Percentiles rank a stretch among this genome's conserved stretches.
Evolutionary conservation across 768 basidiomycete genomes (phyloP).

Genomic region (Termitomyces sp.): DNA sequence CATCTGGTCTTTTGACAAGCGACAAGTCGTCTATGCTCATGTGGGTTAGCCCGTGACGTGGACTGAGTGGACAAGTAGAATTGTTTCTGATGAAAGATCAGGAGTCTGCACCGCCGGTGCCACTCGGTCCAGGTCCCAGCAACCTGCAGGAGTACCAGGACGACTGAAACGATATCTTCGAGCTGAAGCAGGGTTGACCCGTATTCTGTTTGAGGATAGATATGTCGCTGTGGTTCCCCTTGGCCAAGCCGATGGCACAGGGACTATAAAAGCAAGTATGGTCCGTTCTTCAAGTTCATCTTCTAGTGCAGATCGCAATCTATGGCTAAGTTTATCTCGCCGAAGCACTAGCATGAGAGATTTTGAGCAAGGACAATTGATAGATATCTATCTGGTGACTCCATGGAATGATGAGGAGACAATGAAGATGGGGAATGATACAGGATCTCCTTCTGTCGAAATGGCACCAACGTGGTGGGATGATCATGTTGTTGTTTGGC

Average conservation of each 20-base stretch:
- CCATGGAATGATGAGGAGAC: neutral
- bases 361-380: conserved; percentile 3
- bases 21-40: neutral
- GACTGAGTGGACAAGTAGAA: neutral
- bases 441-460: conserved; percentile 9
- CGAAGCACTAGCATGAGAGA: neutral
- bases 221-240: no score
- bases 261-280: neutral
- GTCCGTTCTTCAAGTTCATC: neutral
- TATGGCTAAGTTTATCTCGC: conserved; percentile 1
- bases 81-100: neutral
- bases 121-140: no score
- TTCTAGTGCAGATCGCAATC: neutral
- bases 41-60: neutral
- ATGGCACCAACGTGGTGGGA: neutral
- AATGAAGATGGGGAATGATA: neutral
- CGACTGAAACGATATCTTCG: neutral
- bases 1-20: neutral
- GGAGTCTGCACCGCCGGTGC: neutral
- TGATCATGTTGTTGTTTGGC: conserved; percentile 13
- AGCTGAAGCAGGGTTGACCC: neutral
- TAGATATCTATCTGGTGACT: neutral
- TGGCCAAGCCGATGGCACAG: neutral
- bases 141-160: neutral
- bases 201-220: no score